Percentiles rank a stretch among this genome's conserved stretches.
phyloP scores from a whole-genome alignment of 129 eudicot species.

The Oenanthe sinensis region DNA sequence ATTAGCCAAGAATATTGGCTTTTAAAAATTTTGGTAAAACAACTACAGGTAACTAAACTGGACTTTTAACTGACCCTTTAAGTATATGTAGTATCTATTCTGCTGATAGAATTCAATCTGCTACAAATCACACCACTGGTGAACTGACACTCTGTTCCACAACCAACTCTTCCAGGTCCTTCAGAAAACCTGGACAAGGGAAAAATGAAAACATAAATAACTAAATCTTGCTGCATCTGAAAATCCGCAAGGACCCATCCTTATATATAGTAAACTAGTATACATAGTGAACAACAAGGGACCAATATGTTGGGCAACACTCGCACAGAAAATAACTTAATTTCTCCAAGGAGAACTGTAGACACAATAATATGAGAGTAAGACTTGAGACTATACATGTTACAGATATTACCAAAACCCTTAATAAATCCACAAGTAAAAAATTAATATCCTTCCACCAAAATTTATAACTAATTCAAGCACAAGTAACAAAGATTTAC shows the following conservation, averaged over 20 bases:
- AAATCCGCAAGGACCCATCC: not conserved
- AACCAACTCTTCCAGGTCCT: not conserved
- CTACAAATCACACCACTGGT: not conserved
- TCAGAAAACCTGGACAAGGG: not conserved
- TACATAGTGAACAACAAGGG: not conserved
- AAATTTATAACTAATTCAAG: too few species aligned
- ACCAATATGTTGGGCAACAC: not conserved
- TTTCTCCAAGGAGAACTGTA: not conserved
- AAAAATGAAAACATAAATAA: not conserved
- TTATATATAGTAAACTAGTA: not conserved
- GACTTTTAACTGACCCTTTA: not conserved
- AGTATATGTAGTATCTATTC: constrained; percentile 3
- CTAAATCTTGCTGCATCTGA: not conserved
- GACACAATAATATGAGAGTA: not conserved
- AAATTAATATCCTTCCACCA: not conserved
- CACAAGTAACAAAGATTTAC: too few species aligned
- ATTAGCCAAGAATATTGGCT: not conserved
- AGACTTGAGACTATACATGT: not conserved
- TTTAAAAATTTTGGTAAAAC: not conserved
- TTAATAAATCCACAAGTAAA: not conserved
- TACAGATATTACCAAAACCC: not conserved
- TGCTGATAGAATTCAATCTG: not conserved
- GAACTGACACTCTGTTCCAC: constrained; percentile 1
- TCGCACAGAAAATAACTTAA: not conserved
- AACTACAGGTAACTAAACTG: constrained; percentile 8